A percentile compares a stretch with the other conserved stretches of the same genome.
Conservation (phyloP, 2,329 filamentous ascomycete genomes). For the Rachicladosporium sp. region DNA sequence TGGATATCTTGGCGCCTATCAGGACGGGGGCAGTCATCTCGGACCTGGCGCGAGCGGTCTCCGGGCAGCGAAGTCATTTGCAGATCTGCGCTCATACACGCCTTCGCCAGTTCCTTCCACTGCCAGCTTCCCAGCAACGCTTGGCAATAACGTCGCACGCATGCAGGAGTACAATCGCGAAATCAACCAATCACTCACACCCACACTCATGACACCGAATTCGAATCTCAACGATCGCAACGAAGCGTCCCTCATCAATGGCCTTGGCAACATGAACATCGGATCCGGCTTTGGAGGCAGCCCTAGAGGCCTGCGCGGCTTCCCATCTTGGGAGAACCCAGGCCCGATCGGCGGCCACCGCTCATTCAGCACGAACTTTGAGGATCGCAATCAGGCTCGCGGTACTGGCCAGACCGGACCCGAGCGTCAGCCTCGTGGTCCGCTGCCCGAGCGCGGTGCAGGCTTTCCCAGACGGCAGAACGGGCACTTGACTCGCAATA, state of each 20-base stretch:
- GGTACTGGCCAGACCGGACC: slow-evolving; percentile 31
- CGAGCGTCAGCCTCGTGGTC: slow-evolving; percentile 50
- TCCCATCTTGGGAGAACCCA: slow-evolving; percentile 48
- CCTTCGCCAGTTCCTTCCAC: slow-evolving; percentile 85
- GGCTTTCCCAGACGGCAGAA: slow-evolving; percentile 48
- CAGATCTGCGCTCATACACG: slow-evolving; percentile 86
- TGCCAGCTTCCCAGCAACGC: slow-evolving; percentile 66
- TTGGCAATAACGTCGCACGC: slow-evolving; percentile 50
- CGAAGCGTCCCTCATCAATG: slow-evolving; percentile 42
- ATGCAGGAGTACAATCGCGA: slow-evolving; percentile 47
- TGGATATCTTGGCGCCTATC: slow-evolving; percentile 63
- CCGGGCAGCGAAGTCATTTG: slow-evolving; percentile 89
- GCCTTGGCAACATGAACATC: slow-evolving; percentile 48
- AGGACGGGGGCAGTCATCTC: slow-evolving; percentile 55
- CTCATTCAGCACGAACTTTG: slow-evolving; percentile 47
- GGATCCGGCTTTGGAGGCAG: slow-evolving; percentile 38
- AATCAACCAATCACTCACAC: slow-evolving; percentile 50
- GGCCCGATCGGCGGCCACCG: slow-evolving; percentile 54
- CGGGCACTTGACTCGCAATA: slow-evolving; percentile 49
- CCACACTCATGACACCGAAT: slow-evolving; percentile 50
- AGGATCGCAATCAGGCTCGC: slow-evolving; percentile 42
- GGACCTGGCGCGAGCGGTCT: slow-evolving; percentile 61
- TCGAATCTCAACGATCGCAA: slow-evolving; percentile 19
- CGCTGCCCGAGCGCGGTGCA: slow-evolving; percentile 46
- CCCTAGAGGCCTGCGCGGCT: slow-evolving; percentile 46